These are phyloP conservation scores for Phytopythium sindhum DNA, from an alignment of 352 stramenopile species.

Conservation along the genomic window DNA sequence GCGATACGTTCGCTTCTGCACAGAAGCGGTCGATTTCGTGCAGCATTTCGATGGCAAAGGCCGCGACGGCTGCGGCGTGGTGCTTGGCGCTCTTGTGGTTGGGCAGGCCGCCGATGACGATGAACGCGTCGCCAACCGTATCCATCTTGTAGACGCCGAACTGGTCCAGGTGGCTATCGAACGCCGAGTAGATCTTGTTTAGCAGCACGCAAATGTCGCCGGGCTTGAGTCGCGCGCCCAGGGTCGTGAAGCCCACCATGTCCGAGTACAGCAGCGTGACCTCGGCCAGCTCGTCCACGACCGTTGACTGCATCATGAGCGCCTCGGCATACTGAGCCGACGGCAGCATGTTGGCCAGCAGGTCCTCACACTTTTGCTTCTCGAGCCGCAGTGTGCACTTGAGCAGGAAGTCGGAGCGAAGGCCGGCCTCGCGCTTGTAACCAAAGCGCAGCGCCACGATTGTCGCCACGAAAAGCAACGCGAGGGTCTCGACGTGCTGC, in stretches of 20 bases:
- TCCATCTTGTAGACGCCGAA: conserved; percentile 88
- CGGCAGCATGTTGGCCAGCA: conserved; percentile 85
- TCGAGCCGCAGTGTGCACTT: conserved; percentile 76
- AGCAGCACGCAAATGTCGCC: conserved; percentile 73
- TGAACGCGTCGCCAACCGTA: conserved; percentile 83
- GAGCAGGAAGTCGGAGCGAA: conserved; percentile 72
- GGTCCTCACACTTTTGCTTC: conserved; percentile 77
- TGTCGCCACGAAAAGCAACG: conserved; percentile 29
- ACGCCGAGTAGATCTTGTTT: conserved; percentile 79
- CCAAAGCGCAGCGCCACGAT: conserved; percentile 39
- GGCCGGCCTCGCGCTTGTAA: conserved; percentile 60
- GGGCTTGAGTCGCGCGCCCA: conserved; percentile 56
- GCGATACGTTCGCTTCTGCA: conserved; percentile 47
- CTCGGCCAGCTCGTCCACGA: conserved; percentile 79
- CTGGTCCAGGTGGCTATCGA: conserved; percentile 77
- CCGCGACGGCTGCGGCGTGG: conserved; percentile 68
- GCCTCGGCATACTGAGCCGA: conserved; percentile 68
- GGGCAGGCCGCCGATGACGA: conserved; percentile 72
- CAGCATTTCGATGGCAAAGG: conserved; percentile 85
- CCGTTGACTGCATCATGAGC: conserved; percentile 64
- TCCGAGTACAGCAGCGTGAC: conserved; percentile 86
- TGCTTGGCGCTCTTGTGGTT: conserved; percentile 69
- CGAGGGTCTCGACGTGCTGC: conserved; percentile 38
- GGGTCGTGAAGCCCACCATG: conserved; percentile 81
- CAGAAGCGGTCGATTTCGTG: conserved; percentile 79